Conservation (phyloP, 805 yeast genomes). For the Cyberlindnera meyerae region DNA sequence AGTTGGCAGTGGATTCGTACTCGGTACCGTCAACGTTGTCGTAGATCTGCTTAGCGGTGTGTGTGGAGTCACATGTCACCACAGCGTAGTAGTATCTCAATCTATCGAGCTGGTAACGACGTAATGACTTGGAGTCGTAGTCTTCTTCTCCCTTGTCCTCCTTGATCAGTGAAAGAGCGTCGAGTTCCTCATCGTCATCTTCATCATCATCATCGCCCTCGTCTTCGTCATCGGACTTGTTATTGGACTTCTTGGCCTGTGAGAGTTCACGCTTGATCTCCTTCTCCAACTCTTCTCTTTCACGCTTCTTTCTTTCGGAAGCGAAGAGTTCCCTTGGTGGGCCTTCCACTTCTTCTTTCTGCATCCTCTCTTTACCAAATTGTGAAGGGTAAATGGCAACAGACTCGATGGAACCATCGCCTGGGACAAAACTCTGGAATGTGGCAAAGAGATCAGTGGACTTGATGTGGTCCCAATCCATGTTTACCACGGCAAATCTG, state of each 20-base stretch:
- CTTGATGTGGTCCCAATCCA: slow-evolving; percentile 96
- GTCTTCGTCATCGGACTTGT: too few species aligned
- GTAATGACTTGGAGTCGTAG: slow-evolving; percentile 75
- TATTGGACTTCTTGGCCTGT: too few species aligned
- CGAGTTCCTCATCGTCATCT: too few species aligned
- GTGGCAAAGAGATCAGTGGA: slow-evolving; percentile 88
- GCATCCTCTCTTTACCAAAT: slow-evolving; percentile 89
- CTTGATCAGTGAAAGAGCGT: slow-evolving; percentile 42
- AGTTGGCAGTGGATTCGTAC: slow-evolving; percentile 91
- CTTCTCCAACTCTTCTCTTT: slow-evolving; percentile 31
- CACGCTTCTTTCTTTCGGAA: slow-evolving; percentile 33
- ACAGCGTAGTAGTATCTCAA: slow-evolving; percentile 91
- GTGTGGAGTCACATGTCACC: slow-evolving; percentile 70
- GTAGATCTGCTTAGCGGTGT: slow-evolving; percentile 71
- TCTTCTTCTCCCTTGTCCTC: slow-evolving; percentile 82
- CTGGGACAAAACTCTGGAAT: slow-evolving; percentile 77
- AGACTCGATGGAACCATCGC: slow-evolving; percentile 61
- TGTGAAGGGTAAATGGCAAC: slow-evolving; percentile 82
- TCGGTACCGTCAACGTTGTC: slow-evolving; percentile 92
- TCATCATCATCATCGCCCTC: too few species aligned
- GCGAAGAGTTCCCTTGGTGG: slow-evolving; percentile 84
- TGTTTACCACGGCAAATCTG: slow-evolving; percentile 84
- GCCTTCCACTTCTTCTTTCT: slow-evolving; percentile 83
- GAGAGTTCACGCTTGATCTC: slow-evolving; percentile 44
- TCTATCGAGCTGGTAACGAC: slow-evolving; percentile 90